Percentiles rank a stretch among this genome's conserved stretches.
Conservation (phyloP, 192 early-diverging fungal species). For the Coemansia sp. region DNA sequence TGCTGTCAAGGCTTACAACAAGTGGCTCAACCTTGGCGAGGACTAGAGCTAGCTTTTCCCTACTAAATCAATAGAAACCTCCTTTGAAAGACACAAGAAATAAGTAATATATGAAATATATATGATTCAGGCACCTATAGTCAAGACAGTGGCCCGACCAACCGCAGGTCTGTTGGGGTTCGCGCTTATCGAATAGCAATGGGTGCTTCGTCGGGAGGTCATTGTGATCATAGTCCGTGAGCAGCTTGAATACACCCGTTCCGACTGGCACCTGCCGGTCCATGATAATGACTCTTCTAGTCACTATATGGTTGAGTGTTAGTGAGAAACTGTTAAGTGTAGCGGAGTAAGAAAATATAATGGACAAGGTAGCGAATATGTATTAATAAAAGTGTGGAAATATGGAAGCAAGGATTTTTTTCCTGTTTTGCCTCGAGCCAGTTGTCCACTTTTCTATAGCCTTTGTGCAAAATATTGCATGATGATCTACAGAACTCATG, state of each 20-base stretch:
- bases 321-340: too few relatives aligned
- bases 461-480: too few relatives aligned
- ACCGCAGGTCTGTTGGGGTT: conserved; percentile 14
- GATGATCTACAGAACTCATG: too few relatives aligned
- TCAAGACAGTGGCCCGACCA: background rate
- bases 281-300: conserved; percentile 82
- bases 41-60: conserved; percentile 1
- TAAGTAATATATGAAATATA: background rate
- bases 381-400: too few relatives aligned
- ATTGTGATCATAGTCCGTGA: conserved; percentile 71
- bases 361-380: too few relatives aligned
- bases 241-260: conserved; percentile 94
- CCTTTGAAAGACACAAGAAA: background rate
- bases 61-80: background rate
- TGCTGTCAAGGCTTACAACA: conserved; percentile 84
- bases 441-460: too few relatives aligned
- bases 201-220: conserved; percentile 60
- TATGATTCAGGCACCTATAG: background rate
- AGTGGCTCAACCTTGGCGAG: conserved; percentile 70
- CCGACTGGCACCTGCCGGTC: conserved; percentile 97
- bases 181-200: conserved; percentile 68
- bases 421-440: too few relatives aligned
- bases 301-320: too few relatives aligned
- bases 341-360: too few relatives aligned
- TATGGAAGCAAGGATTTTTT: too few relatives aligned